Evolutionary conservation across 345 rosid genomes (phyloP).

Genomic region (Cardamine chenopodiifolia): DNA sequence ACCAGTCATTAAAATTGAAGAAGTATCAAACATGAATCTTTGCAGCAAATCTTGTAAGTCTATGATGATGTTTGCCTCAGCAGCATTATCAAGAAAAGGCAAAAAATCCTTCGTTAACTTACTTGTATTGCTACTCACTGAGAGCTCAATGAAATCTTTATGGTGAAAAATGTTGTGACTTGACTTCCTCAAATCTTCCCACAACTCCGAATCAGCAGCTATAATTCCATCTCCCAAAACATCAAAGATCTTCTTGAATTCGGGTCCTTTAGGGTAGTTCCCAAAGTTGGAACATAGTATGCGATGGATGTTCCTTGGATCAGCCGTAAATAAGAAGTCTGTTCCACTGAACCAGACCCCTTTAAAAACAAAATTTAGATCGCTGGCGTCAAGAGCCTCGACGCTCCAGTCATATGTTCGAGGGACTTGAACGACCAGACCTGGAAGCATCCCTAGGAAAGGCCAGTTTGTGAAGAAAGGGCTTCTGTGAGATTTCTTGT

Average conservation of each 20-base stretch:
- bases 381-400: slow-evolving; percentile 1
- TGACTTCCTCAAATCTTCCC: slow-evolving; percentile 32
- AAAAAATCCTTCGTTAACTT: slow-evolving; percentile 19
- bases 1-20: slow-evolving; percentile 23
- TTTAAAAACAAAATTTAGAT: background rate
- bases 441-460: slow-evolving; percentile 28
- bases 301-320: slow-evolving; percentile 19
- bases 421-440: background rate
- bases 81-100: slow-evolving; percentile 24
- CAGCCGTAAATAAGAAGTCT: slow-evolving; percentile 4
- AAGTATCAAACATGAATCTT: slow-evolving; percentile 39
- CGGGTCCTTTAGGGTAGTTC: slow-evolving; percentile 34
- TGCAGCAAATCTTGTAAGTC: slow-evolving; percentile 43
- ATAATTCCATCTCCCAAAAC: slow-evolving; percentile 29
- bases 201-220: slow-evolving; percentile 4
- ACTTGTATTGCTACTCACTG: slow-evolving; percentile 7
- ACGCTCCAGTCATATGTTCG: background rate
- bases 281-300: slow-evolving; percentile 14
- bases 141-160: slow-evolving; percentile 1
- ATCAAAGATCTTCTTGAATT: slow-evolving; percentile 24
- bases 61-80: background rate
- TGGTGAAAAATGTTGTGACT: slow-evolving; percentile 18
- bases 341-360: slow-evolving; percentile 10
- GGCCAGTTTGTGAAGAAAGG: slow-evolving; percentile 19
- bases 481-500: slow-evolving; percentile 12